These are phyloP conservation scores for Chondrus crispus DNA, from an alignment of 23 red algal genomes.

Conservation along the genomic window DNA sequence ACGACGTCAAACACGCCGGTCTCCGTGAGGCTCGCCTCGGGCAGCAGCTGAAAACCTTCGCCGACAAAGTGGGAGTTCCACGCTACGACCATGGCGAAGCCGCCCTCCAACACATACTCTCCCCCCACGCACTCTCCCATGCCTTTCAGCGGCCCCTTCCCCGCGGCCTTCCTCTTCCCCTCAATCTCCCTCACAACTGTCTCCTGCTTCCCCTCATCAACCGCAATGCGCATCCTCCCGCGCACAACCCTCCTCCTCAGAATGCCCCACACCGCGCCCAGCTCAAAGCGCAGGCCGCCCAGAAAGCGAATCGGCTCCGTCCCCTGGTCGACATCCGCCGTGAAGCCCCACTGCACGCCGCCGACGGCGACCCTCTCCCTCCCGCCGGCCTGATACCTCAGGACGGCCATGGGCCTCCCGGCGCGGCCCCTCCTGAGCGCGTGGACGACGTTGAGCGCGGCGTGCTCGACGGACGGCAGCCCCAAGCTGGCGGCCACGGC, in stretches of 20 bases:
- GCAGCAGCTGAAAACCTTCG: conserved; percentile 5
- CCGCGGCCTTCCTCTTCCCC: not conserved
- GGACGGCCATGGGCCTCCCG: not conserved
- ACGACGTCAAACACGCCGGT: conserved; percentile 20
- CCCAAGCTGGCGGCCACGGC: conserved; percentile 33
- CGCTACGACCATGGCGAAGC: conserved; percentile 36
- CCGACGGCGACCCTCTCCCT: not conserved
- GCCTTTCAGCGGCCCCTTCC: not conserved
- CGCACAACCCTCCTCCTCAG: not conserved
- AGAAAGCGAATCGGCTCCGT: conserved; percentile 38
- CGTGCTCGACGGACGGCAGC: not conserved
- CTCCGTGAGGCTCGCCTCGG: conserved; percentile 18
- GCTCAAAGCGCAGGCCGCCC: conserved; percentile 15
- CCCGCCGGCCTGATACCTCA: not conserved
- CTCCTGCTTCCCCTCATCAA: conserved; percentile 2
- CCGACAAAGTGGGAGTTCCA: conserved; percentile 22
- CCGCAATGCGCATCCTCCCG: not conserved
- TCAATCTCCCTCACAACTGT: not conserved
- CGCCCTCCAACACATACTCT: conserved; percentile 20
- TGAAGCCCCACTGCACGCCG: conserved; percentile 47
- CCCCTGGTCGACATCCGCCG: conserved; percentile 36
- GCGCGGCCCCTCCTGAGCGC: not conserved
- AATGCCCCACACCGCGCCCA: conserved; percentile 24
- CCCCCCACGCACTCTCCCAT: not conserved
- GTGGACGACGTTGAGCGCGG: conserved; percentile 14